A percentile compares a stretch with the other conserved stretches of the same genome.
These are phyloP conservation scores for Xylariales sp. DNA, from an alignment of 2,329 filamentous ascomycete genomes.

Conservation along the genomic window DNA sequence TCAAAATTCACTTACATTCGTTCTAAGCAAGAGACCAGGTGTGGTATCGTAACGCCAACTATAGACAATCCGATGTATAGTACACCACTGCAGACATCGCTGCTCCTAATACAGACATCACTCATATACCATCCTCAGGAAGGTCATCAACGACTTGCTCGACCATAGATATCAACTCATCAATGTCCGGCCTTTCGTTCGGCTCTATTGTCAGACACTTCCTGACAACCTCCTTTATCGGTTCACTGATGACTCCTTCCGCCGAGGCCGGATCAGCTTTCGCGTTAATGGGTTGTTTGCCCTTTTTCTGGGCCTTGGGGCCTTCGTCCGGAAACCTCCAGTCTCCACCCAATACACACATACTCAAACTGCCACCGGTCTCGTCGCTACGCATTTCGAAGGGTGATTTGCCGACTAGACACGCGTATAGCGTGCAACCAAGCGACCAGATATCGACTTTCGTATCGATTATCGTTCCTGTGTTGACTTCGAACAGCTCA, in stretches of 20 bases:
- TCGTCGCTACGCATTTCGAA: conserved; percentile 96
- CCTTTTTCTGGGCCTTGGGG: conserved; percentile 46
- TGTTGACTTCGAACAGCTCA: conserved; percentile 97
- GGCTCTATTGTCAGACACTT: conserved; percentile 85
- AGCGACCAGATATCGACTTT: conserved; percentile 98
- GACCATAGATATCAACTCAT: conserved; percentile 29
- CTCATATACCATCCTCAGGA: conserved; percentile 20
- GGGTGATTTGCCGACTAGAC: conserved; percentile 91
- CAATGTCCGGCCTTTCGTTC: conserved; percentile 63
- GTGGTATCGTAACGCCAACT: conserved; percentile 3
- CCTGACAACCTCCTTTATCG: conserved; percentile 81
- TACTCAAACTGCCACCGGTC: conserved; percentile 86
- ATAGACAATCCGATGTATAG: neutral
- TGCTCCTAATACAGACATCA: too few species aligned
- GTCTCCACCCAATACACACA: conserved; percentile 89
- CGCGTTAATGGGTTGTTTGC: conserved; percentile 33
- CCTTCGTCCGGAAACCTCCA: conserved; percentile 95
- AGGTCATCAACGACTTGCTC: conserved; percentile 28
- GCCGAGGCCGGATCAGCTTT: conserved; percentile 28
- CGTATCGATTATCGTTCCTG: conserved; percentile 83
- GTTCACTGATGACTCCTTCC: conserved; percentile 64
- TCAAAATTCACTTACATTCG: too few species aligned
- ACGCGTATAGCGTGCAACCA: conserved; percentile 96
- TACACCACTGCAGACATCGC: too few species aligned
- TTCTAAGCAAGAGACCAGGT: too few species aligned